A percentile compares a stretch with the other conserved stretches of the same genome.
phyloP scores from a whole-genome alignment of 768 basidiomycete genomes.

The Leccinum olivaceopallidum region DNA sequence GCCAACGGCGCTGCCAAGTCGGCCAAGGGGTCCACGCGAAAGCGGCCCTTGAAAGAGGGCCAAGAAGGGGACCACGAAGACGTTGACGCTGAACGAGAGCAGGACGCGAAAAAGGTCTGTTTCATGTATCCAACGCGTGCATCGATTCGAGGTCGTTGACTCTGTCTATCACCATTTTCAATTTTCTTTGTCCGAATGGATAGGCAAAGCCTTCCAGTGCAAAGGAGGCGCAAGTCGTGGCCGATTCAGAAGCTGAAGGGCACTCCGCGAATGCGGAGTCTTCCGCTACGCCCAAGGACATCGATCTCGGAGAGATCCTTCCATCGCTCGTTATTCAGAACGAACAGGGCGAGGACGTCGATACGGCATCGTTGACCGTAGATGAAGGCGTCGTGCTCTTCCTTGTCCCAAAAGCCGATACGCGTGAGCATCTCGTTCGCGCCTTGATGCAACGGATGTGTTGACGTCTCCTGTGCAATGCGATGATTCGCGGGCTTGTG shows the following conservation, averaged over 20 bases:
- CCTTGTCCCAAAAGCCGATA: slow-evolving; percentile 83
- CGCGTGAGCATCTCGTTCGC: slow-evolving; percentile 50
- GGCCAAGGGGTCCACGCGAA: slow-evolving; percentile 36
- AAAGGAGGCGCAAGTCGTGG: slow-evolving; percentile 5
- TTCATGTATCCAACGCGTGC: slow-evolving; percentile 1
- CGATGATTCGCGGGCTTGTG: not conserved
- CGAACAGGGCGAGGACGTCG: slow-evolving; percentile 79
- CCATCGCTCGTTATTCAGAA: slow-evolving; percentile 79
- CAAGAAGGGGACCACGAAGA: slow-evolving; percentile 24
- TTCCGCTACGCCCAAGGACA: slow-evolving; percentile 14
- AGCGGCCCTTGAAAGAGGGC: slow-evolving; percentile 33
- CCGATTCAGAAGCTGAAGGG: slow-evolving; percentile 3
- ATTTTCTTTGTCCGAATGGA: not conserved
- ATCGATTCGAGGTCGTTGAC: slow-evolving; percentile 1
- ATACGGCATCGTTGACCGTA: slow-evolving; percentile 59
- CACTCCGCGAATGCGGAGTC: slow-evolving; percentile 4
- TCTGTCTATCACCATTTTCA: not conserved
- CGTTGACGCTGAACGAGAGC: slow-evolving; percentile 11
- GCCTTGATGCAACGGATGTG: no score
- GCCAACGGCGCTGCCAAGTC: slow-evolving; percentile 28
- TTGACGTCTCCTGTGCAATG: not conserved
- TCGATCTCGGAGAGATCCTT: slow-evolving; percentile 75
- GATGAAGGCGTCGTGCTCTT: slow-evolving; percentile 83
- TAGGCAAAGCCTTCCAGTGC: slow-evolving; percentile 22
- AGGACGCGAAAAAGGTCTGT: slow-evolving; percentile 30